These are phyloP conservation scores for Oryza australiensis DNA, from an alignment of 176 grass and related monocot genomes.

Conservation along the genomic window DNA sequence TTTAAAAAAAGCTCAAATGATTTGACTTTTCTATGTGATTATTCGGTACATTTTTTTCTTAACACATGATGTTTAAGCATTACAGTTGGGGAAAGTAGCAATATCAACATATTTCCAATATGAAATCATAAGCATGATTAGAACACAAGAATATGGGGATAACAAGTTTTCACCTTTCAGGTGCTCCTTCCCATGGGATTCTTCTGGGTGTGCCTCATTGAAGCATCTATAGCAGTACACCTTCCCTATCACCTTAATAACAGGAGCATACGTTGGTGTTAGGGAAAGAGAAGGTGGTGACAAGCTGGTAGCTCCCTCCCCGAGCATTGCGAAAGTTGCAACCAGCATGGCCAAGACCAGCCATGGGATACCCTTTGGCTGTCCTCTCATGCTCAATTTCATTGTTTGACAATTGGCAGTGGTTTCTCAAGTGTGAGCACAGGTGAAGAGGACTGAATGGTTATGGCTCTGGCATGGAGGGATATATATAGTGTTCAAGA, in stretches of 20 bases:
- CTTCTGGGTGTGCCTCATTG: conserved; percentile 42
- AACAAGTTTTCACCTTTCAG: conserved; percentile 52
- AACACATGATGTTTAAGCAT: neutral
- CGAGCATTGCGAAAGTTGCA: conserved; percentile 18
- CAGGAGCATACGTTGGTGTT: conserved; percentile 34
- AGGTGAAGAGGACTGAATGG: conserved; percentile 24
- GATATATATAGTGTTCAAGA: conserved; percentile 44
- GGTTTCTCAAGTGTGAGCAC: conserved; percentile 22
- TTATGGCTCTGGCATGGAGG: conserved; percentile 35
- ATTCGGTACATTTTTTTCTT: neutral
- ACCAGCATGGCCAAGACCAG: conserved; percentile 34
- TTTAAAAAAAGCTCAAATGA: neutral
- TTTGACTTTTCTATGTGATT: neutral
- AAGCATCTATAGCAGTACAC: conserved; percentile 81
- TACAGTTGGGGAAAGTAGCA: neutral
- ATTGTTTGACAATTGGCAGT: neutral
- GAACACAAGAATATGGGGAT: neutral
- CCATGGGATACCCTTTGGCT: conserved; percentile 34
- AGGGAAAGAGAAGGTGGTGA: conserved; percentile 30
- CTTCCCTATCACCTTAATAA: conserved; percentile 68
- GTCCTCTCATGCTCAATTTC: conserved; percentile 16
- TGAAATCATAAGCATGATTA: neutral
- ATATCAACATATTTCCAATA: neutral
- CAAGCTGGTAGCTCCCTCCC: conserved; percentile 36
- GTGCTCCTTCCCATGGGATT: conserved; percentile 56